phyloP scores from a whole-genome alignment of 495 filamentous ascomycete species.

The Hypoxylon fragiforme region DNA sequence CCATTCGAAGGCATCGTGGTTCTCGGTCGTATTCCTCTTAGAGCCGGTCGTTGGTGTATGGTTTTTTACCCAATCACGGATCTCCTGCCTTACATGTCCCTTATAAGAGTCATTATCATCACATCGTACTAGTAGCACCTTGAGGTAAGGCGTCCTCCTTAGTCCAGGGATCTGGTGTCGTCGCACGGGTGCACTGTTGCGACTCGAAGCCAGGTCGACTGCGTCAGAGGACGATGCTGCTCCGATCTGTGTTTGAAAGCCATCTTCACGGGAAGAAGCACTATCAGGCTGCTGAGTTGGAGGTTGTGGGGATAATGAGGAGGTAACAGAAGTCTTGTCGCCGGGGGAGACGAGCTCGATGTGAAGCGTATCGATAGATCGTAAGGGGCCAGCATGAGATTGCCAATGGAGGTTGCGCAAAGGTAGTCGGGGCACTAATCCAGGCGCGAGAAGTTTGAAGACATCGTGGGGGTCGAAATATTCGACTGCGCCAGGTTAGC shows the following conservation, averaged over 20 bases:
- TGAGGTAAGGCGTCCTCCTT: constrained; percentile 91
- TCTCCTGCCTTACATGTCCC: constrained; percentile 67
- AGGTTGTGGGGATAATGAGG: constrained; percentile 44
- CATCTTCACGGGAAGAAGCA: constrained; percentile 49
- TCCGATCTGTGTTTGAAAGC: constrained; percentile 51
- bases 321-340: constrained; percentile 41
- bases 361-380: constrained; percentile 90
- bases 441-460: constrained; percentile 75
- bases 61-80: constrained; percentile 88
- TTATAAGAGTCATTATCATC: constrained; percentile 96
- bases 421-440: constrained; percentile 77
- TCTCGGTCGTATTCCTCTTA: constrained; percentile 59
- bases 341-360: constrained; percentile 75
- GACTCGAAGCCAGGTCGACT: constrained; percentile 32
- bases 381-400: constrained; percentile 83
- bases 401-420: constrained; percentile 97
- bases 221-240: constrained; percentile 39
- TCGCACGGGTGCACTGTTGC: constrained; percentile 45
- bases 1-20: constrained; percentile 97
- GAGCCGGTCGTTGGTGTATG: constrained; percentile 59
- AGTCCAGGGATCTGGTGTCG: constrained; percentile 95
- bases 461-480: constrained; percentile 90
- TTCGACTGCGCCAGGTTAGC: constrained; percentile 48
- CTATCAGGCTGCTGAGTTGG: constrained; percentile 47
- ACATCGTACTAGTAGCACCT: constrained; percentile 84